Base-by-base conservation (phyloP, 176 grass and related monocot species). In the Zoysia japonica region DNA sequence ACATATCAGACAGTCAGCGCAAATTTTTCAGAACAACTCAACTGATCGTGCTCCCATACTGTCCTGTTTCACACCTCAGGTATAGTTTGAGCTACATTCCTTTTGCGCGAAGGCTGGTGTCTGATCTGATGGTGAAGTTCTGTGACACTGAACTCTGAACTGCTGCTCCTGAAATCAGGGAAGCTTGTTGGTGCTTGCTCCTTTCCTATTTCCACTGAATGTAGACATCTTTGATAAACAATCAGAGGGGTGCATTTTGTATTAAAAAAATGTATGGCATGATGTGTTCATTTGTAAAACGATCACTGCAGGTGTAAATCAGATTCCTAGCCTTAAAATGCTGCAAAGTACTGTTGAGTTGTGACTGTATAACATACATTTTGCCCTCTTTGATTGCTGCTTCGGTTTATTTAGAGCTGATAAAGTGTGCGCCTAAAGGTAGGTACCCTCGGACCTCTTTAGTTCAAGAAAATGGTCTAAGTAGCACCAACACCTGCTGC, bases 71-170 rank as follows among this genome's bases (percentile, higher is more conserved):
- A 44, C 78, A 60, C 77, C 76, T 13, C 88, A 99, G 96, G 90
- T 99, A 95, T 46, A 90, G 92, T 56, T 90, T 99, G 88, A 91
- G 90, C 79, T 99, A 93, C 68, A 90, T 95, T 55, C 96, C 92
- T 71, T 99, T 95, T n/a, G 84, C 92, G 38, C 78, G 92, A 20
- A 80, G 83, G 35, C 84, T 99, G 14, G 88, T 89, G 42, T 95
- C 90, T 28, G 88, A 93, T 68, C 80, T 99, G 79, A 76, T 95
- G 69, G 59, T 99, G 78, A 99, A 89, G 78, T 72, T 87, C 0
- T 93, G 90, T 72, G 92, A 99, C 74, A 99, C 90, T 17, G 92
- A 99, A 71, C 69, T 95, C 37, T 95, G 80, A 87, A 43, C 67
- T 66, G 61, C 7, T 6, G 57, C 9, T 6, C 67, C 56, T 82